Evolutionary conservation across 306 rosid genomes (phyloP).

Genomic region (Trifolium pratense): DNA sequence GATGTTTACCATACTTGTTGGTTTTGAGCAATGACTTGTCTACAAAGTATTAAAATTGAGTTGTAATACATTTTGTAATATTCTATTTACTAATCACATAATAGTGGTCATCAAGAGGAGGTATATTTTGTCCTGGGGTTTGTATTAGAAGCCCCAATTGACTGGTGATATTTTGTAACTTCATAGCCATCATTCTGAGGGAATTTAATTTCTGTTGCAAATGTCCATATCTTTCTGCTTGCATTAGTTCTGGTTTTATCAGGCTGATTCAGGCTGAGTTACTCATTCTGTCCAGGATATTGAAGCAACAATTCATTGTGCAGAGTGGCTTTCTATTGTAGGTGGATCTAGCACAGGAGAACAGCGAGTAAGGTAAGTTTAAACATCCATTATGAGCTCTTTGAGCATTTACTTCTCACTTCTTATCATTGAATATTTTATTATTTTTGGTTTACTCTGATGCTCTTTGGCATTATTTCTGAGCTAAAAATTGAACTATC

Average conservation of each 20-base stretch:
- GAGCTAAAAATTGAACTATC: not conserved
- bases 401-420: conserved; percentile 18
- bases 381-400: conserved; percentile 24
- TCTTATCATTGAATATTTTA: conserved; percentile 18
- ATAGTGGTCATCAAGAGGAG: conserved; percentile 1
- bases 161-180: conserved; percentile 23
- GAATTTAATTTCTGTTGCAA: conserved; percentile 15
- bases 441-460: conserved; percentile 20
- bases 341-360: conserved; percentile 98
- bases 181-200: conserved; percentile 21
- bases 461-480: conserved; percentile 32
- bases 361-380: conserved; percentile 74
- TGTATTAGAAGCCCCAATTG: conserved; percentile 5
- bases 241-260: conserved; percentile 42
- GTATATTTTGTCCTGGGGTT: conserved; percentile 8
- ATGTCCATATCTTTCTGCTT: conserved; percentile 37
- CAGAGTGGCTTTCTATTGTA: conserved; percentile 97
- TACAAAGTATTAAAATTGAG: conserved; percentile 1
- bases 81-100: conserved; percentile 20
- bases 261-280: conserved; percentile 53
- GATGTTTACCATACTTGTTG: conserved; percentile 6
- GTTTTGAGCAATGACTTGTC: conserved; percentile 37
- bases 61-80: not conserved
- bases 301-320: conserved; percentile 99
- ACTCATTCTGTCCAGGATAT: conserved; percentile 79